Conservation (phyloP, 108 stramenopile species). For the Seminavis robusta region DNA sequence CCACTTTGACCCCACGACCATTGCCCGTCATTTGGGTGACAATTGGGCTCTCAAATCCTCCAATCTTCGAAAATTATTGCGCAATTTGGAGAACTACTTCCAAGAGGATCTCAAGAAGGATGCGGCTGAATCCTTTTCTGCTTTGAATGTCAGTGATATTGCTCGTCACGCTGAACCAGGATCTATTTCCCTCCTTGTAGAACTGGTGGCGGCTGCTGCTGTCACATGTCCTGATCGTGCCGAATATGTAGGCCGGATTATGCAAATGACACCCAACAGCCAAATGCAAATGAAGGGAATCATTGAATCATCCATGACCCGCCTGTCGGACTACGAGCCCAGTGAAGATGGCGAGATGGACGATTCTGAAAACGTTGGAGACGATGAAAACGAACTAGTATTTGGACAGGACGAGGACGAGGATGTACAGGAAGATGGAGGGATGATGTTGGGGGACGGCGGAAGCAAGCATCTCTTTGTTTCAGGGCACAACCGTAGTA, state of each 20-base stretch:
- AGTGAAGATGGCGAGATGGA: constrained; percentile 22
- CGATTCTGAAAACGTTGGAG: constrained; percentile 31
- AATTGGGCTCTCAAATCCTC: constrained; percentile 85
- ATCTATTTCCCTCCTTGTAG: constrained; percentile 58
- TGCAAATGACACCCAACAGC: constrained; percentile 57
- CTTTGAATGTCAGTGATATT: constrained; percentile 37
- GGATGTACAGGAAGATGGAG: constrained; percentile 27
- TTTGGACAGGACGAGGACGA: constrained; percentile 46
- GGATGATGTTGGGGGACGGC: constrained; percentile 11
- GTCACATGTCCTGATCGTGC: constrained; percentile 74
- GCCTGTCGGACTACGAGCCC: constrained; percentile 55
- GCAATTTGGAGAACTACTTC: constrained; percentile 74
- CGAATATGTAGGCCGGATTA: constrained; percentile 68
- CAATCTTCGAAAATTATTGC: constrained; percentile 81
- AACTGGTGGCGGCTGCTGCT: constrained; percentile 80
- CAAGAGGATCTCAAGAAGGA: constrained; percentile 72
- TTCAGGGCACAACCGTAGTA: constrained; percentile 22
- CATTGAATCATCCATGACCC: constrained; percentile 55
- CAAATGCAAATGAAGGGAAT: constrained; percentile 75
- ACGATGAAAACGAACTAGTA: constrained; percentile 45
- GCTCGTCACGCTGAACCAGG: constrained; percentile 40
- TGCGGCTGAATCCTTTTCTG: constrained; percentile 44
- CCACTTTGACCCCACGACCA: constrained; percentile 83
- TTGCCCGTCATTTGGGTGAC: constrained; percentile 76
- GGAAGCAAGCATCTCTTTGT: constrained; percentile 38